Percentiles rank a stretch among this genome's conserved stretches.
Conservation (phyloP, 805 yeast species). For the Metschnikowia anglica region DNA sequence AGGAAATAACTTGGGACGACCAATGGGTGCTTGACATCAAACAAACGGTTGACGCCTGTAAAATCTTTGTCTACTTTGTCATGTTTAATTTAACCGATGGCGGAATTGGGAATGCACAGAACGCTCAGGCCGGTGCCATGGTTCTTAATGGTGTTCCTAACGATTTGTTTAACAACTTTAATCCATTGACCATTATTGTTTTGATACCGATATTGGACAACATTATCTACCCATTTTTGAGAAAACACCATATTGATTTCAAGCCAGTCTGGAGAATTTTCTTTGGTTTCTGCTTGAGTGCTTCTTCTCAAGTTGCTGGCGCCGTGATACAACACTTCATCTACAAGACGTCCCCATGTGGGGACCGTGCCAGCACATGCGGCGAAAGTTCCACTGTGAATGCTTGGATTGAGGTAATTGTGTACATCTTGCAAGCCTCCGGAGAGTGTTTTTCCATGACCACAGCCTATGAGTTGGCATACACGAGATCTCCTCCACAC, state of each 20-base stretch:
- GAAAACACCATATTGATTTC: conserved; percentile 33
- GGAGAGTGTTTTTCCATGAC: conserved; percentile 54
- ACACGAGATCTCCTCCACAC: conserved; percentile 49
- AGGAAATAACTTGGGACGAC: conserved; percentile 38
- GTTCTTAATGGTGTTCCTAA: conserved; percentile 53
- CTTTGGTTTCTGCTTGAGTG: conserved; percentile 49
- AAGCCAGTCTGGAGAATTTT: conserved; percentile 44
- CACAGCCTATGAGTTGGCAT: conserved; percentile 55
- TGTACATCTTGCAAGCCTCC: conserved; percentile 46
- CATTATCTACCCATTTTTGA: conserved; percentile 46
- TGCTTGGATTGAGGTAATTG: conserved; percentile 31
- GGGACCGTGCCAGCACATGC: conserved; percentile 44
- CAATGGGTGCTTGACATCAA: conserved; percentile 49
- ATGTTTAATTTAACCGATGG: conserved; percentile 43
- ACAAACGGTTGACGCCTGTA: conserved; percentile 45
- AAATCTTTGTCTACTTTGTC: conserved; percentile 45
- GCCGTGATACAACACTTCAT: conserved; percentile 50
- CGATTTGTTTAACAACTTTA: conserved; percentile 54
- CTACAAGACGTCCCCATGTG: conserved; percentile 53
- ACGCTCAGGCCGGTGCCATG: conserved; percentile 57
- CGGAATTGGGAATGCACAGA: conserved; percentile 49
- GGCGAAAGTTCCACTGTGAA: conserved; percentile 30
- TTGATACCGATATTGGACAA: conserved; percentile 52
- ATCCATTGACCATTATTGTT: conserved; percentile 53
- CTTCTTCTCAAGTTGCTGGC: conserved; percentile 47